Conservation (phyloP, 2,329 filamentous ascomycete species). For the Camillea tinctor region DNA sequence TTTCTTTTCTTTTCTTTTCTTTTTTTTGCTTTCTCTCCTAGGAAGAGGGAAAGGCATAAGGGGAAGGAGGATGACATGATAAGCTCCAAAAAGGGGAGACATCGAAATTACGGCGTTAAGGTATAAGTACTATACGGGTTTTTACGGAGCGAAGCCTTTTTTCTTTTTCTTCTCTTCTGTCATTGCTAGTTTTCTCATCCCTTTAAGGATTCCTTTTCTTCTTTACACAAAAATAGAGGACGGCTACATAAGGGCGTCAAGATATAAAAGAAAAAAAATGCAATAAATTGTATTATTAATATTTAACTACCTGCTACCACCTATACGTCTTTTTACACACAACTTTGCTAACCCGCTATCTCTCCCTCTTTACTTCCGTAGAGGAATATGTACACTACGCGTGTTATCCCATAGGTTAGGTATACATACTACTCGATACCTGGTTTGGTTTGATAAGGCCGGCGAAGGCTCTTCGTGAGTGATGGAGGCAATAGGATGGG, state of each 20-base stretch:
- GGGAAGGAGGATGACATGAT: not conserved
- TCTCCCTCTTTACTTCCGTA: too few species aligned
- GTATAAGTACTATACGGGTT: not conserved
- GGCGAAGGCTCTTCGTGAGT: too few species aligned
- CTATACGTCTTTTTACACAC: too few species aligned
- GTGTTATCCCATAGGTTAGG: too few species aligned
- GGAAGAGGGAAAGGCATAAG: not conserved
- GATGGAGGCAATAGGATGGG: too few species aligned
- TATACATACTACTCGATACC: too few species aligned
- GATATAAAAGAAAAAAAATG: not conserved
- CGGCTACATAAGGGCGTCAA: too few species aligned
- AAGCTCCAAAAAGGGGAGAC: not conserved
- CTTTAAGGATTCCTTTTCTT: too few species aligned
- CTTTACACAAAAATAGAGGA: too few species aligned
- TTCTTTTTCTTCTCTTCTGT: not conserved
- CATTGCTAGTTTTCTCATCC: not conserved
- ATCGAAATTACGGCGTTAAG: conserved; percentile 2
- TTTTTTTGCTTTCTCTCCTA: not conserved
- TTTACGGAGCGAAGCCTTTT: not conserved
- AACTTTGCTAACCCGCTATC: too few species aligned
- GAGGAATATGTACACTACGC: too few species aligned
- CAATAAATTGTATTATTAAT: not conserved
- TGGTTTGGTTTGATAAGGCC: too few species aligned
- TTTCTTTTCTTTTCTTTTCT: not conserved
- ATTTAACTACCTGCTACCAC: not conserved